Conservation (phyloP, 129 eudicot species). For the Centrapalus pauciflorus region DNA sequence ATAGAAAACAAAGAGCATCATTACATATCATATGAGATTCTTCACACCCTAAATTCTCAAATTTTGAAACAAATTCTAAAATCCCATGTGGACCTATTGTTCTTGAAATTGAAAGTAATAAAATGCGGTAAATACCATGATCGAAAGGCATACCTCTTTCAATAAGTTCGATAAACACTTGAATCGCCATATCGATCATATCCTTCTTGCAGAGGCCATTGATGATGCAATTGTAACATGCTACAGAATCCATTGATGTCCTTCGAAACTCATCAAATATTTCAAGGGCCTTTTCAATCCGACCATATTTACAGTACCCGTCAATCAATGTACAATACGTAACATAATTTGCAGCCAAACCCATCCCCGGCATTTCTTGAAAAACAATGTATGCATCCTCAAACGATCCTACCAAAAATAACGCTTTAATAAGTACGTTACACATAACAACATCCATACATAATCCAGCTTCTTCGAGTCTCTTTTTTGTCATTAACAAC, state of each 20-base stretch:
- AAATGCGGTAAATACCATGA: conserved; percentile 24
- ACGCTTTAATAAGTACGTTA: conserved; percentile 57
- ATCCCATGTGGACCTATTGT: conserved; percentile 45
- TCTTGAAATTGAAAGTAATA: conserved; percentile 31
- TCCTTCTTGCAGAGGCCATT: conserved; percentile 49
- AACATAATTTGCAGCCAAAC: conserved; percentile 43
- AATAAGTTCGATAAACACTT: conserved; percentile 54
- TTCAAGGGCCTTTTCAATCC: conserved; percentile 67
- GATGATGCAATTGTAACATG: conserved; percentile 52
- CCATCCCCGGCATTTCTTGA: conserved; percentile 47
- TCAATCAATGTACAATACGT: conserved; percentile 60
- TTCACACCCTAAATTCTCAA: conserved; percentile 25
- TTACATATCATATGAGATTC: conserved; percentile 37
- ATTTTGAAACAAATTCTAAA: conserved; percentile 22
- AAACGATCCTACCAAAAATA: conserved; percentile 53
- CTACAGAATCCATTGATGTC: conserved; percentile 44
- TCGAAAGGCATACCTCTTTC: conserved; percentile 44
- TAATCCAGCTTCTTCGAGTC: conserved; percentile 51
- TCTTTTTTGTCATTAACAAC: conserved; percentile 44
- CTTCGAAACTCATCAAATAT: conserved; percentile 55
- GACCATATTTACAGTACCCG: conserved; percentile 59
- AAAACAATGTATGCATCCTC: conserved; percentile 50
- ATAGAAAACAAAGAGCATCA: conserved; percentile 47
- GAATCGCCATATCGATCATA: conserved; percentile 59
- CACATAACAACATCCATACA: conserved; percentile 56